Base-by-base conservation (phyloP, 2,329 filamentous ascomycete genomes). In the Cladosporium sp. region DNA sequence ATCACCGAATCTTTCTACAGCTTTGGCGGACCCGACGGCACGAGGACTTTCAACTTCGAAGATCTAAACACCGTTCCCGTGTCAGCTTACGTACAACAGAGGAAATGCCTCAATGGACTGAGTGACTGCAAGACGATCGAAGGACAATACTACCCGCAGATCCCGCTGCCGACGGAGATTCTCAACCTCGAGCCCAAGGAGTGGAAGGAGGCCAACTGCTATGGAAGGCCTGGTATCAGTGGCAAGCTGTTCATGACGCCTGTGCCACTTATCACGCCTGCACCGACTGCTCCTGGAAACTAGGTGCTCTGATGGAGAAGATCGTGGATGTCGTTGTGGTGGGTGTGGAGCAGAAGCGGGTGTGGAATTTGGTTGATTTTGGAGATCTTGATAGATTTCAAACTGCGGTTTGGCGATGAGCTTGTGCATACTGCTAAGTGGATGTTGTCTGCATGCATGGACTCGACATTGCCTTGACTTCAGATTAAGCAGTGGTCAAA, bases 141-240 rank as follows among this genome's bases (percentile, higher is more conserved):
- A 24, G 24, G 24, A 24, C 24, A 24, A 24, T 24, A 24, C 24
- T 24, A 24, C 24, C 24, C 55, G 38, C 41, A 21, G 11, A 21
- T 52, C 5, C 41, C 63, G n/a, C 18, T 65, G 15, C 63, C 63
- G 32, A 65, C 28, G 15, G 63, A 65, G 28, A 24, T 65, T 24
- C 18, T 65, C n/a, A 44, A 59, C 5, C 24, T 65, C 30, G 21
- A 65, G 41, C 57, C 57, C 0, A 47, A 60, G 2, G 63, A 59
- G 57, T 65, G 63, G 63, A 52, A 52, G 8, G 54, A 11, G 3
- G 57, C 44, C 4, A 38, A 47, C 14, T 65, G 64, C 34, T 14
- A 10, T 28, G 64, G 57, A 4, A 60, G 47, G 15, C 8, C 6
- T 4, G 41, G 11, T 3, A 12, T 47, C 2, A 47, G 41, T 3